Evolutionary conservation across 495 filamentous ascomycete genomes (phyloP).

Genomic region (Lasiosphaeris hirsuta): DNA sequence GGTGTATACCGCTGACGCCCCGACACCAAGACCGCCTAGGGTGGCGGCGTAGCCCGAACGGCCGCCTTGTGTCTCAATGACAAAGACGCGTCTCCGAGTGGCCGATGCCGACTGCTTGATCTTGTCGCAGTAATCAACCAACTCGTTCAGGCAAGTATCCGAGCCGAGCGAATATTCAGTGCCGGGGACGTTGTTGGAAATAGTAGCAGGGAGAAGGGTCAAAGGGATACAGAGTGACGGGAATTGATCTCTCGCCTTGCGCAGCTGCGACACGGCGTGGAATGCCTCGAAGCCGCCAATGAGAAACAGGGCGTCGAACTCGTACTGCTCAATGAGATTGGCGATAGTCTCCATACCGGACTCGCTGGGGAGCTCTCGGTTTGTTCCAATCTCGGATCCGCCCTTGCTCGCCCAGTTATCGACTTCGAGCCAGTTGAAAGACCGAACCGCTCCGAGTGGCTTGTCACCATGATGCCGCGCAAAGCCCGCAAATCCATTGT

Average conservation of each 20-base stretch:
- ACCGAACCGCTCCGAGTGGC: constrained; percentile 76
- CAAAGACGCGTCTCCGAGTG: constrained; percentile 87
- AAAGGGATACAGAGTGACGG: constrained; percentile 90
- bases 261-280: constrained; percentile 82
- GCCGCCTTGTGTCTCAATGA: constrained; percentile 96
- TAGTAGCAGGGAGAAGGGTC: constrained; percentile 88
- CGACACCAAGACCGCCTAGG: constrained; percentile 81
- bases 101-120: constrained; percentile 96
- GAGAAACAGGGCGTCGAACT: constrained; percentile 87
- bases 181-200: constrained; percentile 97
- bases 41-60: constrained; percentile 93
- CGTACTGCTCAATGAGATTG: constrained; percentile 76
- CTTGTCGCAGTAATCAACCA: constrained; percentile 93
- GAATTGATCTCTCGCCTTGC: constrained; percentile 72
- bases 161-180: constrained; percentile 96
- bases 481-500: constrained; percentile 97
- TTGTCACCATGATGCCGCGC: constrained; percentile 83
- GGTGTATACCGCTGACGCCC: constrained; percentile 93
- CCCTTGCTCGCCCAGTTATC: constrained; percentile 95
- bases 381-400: constrained; percentile 96
- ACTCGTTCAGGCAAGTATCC: constrained; percentile 96
- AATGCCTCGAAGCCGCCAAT: constrained; percentile 98
- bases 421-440: constrained; percentile 87
- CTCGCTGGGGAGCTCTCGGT: constrained; percentile 82
- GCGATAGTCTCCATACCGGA: constrained; percentile 83